phyloP scores from a whole-genome alignment of 1,284 basidiomycete genomes.

The Marasmius oreades region DNA sequence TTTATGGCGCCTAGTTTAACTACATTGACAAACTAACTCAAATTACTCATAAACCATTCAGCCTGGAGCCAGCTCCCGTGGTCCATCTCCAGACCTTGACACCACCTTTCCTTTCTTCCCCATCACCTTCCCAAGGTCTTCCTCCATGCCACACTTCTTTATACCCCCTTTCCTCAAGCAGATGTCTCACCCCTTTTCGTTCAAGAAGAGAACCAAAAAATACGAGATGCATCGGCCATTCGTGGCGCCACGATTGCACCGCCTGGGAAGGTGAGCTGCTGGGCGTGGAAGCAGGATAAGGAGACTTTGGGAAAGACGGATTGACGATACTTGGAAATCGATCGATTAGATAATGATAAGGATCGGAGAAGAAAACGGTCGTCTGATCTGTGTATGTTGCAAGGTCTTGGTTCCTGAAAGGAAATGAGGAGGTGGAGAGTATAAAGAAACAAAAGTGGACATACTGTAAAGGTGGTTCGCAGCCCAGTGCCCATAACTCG shows the following conservation, averaged over 20 bases:
- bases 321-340: conserved; percentile 69
- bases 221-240: conserved; percentile 80
- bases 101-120: conserved; percentile 69
- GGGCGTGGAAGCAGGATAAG: conserved; percentile 53
- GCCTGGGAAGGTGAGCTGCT: conserved; percentile 26
- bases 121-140: conserved; percentile 86
- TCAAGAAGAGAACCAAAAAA: conserved; percentile 75
- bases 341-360: conserved; percentile 58
- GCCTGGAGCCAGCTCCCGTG: no score
- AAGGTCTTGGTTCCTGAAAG: conserved; percentile 45
- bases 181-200: conserved; percentile 41
- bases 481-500: conserved; percentile 80
- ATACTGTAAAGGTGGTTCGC: conserved; percentile 85
- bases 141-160: conserved; percentile 63
- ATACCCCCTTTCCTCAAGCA: conserved; percentile 65
- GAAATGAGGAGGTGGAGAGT: conserved; percentile 2
- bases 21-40: no score
- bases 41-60: no score
- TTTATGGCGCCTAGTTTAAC: no score
- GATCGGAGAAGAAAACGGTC: conserved; percentile 77
- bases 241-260: conserved; percentile 51
- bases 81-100: conserved; percentile 65
- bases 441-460: conserved; percentile 23
- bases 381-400: conserved; percentile 78
- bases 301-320: conserved; percentile 61